Base-by-base conservation (phyloP, 1,139 yeast species). In the Dujonia santamariae region DNA sequence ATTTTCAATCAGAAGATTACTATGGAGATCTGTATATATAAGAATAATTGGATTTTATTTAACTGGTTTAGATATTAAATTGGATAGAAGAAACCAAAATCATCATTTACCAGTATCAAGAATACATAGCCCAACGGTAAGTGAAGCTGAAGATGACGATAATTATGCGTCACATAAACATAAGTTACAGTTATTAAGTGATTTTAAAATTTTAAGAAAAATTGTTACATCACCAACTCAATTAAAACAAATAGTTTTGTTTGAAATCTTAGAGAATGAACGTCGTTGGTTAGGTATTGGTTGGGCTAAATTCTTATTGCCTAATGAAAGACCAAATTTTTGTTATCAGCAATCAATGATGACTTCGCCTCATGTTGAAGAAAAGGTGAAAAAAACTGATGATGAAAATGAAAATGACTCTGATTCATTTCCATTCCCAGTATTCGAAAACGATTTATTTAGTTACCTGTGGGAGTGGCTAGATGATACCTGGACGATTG, bases 221-320 rank as follows among this genome's bases (percentile, higher is more conserved):
- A 50, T 59, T 4, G 56, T 64, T 12, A 56, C 63, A 4, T 65
- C 75, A 0, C 63, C 74, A 2, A 62, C 69, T 3, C 69, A 62
- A 34, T 55, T 70, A 28, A 66, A 63, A 28, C 76, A 75, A 43
- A 57, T 67, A 1, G 67, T 78, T 1, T 56, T 67, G 33, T 77
- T 78, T 44, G 74, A 68, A 36, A 54, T 78, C 1, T 50, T 73
- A 29, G 82, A 79, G 43, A 74, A 78, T 44, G 79, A 79, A 48
- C 61, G 85, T 46, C 59, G 83, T 35, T 78, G 84, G 83, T 34
- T 77, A 3, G 83, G 80, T 0, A 40, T 78, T 15, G 85, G 84
- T 4, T 78, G 84, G 84, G 58, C 72, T 26, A 63, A 67, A 32
- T 57, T 61, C 24, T 48, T 76, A 27, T 48, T 77, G 12, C 82